Conservation (phyloP, 2,329 filamentous ascomycete genomes). For the Pseudogymnoascus sp. region DNA sequence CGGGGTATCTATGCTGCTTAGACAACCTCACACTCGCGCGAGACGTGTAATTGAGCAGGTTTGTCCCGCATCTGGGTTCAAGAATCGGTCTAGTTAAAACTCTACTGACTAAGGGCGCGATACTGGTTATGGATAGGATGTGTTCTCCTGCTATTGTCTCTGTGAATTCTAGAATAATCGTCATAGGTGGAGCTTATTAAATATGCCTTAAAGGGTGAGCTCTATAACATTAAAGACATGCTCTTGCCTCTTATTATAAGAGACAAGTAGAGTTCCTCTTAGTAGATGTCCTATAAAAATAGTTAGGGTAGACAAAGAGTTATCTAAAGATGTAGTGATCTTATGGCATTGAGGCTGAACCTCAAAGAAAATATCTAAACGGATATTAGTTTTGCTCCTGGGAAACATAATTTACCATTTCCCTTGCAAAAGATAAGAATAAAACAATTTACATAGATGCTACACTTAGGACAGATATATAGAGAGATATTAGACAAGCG, state of each 20-base stretch:
- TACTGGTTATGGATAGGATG: no score
- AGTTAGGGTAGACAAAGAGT: background rate
- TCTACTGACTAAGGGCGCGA: no score
- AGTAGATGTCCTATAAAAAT: background rate
- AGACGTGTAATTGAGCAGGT: no score
- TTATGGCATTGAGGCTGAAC: background rate
- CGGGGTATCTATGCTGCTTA: no score
- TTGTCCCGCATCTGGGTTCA: no score
- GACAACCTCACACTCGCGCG: no score
- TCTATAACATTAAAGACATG: background rate
- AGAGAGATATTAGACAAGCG: background rate
- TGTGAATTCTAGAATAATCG: no score
- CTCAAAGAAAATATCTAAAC: background rate
- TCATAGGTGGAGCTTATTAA: no score
- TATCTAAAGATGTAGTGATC: background rate
- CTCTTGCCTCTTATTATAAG: background rate
- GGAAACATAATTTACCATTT: background rate
- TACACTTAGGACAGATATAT: background rate
- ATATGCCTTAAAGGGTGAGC: background rate
- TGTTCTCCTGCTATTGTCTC: no score
- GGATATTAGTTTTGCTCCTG: background rate
- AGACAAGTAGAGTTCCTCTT: background rate
- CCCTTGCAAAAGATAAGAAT: background rate
- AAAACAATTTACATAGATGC: background rate
- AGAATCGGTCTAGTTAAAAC: no score